Conservation (phyloP, 805 yeast genomes). For the Cyberlindnera misumaiensis region DNA sequence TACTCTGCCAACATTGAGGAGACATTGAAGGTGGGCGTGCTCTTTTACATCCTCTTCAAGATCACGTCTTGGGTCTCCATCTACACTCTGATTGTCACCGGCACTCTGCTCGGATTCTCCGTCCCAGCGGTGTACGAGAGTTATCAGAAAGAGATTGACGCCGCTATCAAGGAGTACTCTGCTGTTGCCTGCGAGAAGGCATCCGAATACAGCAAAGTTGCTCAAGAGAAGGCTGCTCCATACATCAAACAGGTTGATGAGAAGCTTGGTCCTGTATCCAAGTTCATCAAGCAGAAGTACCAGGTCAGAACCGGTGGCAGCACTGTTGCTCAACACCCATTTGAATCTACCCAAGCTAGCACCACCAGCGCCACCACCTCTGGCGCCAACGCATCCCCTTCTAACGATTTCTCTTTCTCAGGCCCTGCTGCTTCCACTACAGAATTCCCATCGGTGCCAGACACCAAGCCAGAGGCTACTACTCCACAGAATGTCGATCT, state of each 20-base stretch:
- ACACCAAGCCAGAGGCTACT: slow-evolving; percentile 18
- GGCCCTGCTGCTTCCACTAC: slow-evolving; percentile 3
- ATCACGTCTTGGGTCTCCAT: slow-evolving; percentile 72
- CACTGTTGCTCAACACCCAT: slow-evolving; percentile 34
- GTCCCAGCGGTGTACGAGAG: slow-evolving; percentile 67
- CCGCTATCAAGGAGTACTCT: slow-evolving; percentile 41
- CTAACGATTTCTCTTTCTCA: slow-evolving; percentile 1
- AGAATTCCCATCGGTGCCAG: slow-evolving; percentile 31
- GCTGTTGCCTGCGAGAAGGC: slow-evolving; percentile 46
- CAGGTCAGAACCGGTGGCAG: slow-evolving; percentile 63
- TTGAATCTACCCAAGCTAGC: slow-evolving; percentile 8
- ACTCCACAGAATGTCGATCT: slow-evolving; percentile 17
- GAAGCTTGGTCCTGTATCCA: slow-evolving; percentile 62
- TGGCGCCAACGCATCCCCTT: slow-evolving; percentile 6
- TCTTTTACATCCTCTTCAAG: slow-evolving; percentile 57
- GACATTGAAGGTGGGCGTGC: slow-evolving; percentile 67
- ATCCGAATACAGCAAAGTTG: slow-evolving; percentile 36
- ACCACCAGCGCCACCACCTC: slow-evolving; percentile 14
- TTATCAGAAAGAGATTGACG: slow-evolving; percentile 74
- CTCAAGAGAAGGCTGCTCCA: slow-evolving; percentile 54
- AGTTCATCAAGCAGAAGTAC: slow-evolving; percentile 47
- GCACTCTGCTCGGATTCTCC: slow-evolving; percentile 60
- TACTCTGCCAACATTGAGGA: slow-evolving; percentile 66
- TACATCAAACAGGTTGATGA: slow-evolving; percentile 48
- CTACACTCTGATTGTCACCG: slow-evolving; percentile 53